Conservation (phyloP, 192 early-diverging fungal species). For the Coemansia sp. region DNA sequence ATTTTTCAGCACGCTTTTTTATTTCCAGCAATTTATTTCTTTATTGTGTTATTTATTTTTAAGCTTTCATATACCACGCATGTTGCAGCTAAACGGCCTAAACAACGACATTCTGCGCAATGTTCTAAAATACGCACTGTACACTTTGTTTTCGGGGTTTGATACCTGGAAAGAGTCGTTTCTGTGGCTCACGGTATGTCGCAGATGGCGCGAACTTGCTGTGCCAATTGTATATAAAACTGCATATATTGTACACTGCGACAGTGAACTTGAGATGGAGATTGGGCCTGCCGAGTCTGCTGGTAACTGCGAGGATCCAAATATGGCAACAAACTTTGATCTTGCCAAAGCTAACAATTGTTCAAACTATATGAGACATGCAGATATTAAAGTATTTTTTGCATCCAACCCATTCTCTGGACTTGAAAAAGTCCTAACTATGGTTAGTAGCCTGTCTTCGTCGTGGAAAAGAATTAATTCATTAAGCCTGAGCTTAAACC, state of each 20-base stretch:
- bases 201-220: slow-evolving; percentile 8
- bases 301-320: not conserved
- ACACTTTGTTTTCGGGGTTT: not conserved
- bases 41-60: not conserved
- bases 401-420: not conserved
- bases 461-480: slow-evolving; percentile 1
- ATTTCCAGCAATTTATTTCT: not conserved
- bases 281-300: not conserved
- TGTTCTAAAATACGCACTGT: not conserved
- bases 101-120: slow-evolving; percentile 7
- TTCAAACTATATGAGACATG: not conserved
- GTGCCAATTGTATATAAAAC: slow-evolving; percentile 6
- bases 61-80: not conserved
- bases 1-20: not conserved
- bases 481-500: not conserved
- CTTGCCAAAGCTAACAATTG: not conserved
- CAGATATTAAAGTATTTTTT: slow-evolving; percentile 1
- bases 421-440: not conserved
- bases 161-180: slow-evolving; percentile 5
- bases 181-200: slow-evolving; percentile 2
- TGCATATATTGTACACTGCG: not conserved
- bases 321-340: not conserved
- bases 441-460: not conserved
- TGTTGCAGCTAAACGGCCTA: not conserved
- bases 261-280: not conserved